Evolutionary conservation across 2,329 filamentous ascomycete species (phyloP).

Genomic region (Calycina marina): DNA sequence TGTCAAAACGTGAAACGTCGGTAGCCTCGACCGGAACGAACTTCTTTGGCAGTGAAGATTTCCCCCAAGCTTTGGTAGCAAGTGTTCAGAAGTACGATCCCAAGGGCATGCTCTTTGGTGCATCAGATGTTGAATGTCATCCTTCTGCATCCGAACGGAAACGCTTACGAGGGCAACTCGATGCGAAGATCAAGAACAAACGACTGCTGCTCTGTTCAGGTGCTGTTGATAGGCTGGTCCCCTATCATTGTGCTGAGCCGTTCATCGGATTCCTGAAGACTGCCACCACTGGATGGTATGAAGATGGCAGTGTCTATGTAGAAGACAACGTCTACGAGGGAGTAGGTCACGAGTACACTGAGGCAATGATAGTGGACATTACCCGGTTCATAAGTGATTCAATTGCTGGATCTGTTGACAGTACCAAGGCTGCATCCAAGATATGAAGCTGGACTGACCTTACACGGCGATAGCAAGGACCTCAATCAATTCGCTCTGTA

Average conservation of each 20-base stretch:
- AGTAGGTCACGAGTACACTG: constrained; percentile 54
- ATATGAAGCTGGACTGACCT: too few species aligned
- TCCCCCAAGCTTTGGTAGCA: constrained; percentile 53
- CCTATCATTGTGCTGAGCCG: constrained; percentile 43
- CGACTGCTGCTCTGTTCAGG: constrained; percentile 51
- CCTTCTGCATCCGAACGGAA: constrained; percentile 26
- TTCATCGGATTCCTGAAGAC: constrained; percentile 48
- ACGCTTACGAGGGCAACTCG: constrained; percentile 31
- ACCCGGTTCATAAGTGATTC: constrained; percentile 43
- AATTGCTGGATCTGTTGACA: constrained; percentile 4
- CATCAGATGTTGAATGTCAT: constrained; percentile 20
- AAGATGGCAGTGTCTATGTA: constrained; percentile 39
- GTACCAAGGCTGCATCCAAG: too few species aligned
- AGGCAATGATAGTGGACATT: constrained; percentile 51
- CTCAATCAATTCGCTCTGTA: not conserved
- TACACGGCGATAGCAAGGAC: too few species aligned
- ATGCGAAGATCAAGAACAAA: constrained; percentile 42
- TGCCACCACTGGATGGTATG: constrained; percentile 35
- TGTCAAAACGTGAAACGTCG: constrained; percentile 51
- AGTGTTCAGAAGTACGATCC: constrained; percentile 58
- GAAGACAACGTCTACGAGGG: constrained; percentile 55
- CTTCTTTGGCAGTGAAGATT: constrained; percentile 67
- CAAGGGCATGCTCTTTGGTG: constrained; percentile 54
- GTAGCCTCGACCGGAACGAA: constrained; percentile 37
- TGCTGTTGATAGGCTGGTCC: constrained; percentile 56